Evolutionary conservation across 805 yeast genomes (phyloP), one percentile per base, ranked within the genome.

Genomic region (Candida coleopterorum): DNA sequence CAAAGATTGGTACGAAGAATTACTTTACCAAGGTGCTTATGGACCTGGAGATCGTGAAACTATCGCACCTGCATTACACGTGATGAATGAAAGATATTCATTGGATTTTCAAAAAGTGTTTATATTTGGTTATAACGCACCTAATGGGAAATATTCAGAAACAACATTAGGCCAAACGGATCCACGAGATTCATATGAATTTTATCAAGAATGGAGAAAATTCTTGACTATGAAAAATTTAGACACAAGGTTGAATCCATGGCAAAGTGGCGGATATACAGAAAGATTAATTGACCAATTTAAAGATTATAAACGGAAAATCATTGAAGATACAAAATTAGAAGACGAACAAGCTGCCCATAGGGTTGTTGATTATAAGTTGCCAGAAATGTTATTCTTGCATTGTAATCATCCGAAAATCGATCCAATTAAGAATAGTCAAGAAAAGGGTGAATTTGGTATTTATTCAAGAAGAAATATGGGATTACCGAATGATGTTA

Each of bases 41-140:
- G 66, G 64, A 0, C 40, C 35, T 4, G 67, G 66, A 7, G 69
- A 64, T 39, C 47, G 63, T 18, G 70, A 64, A 32, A 61, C 68
- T 3, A 56, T 56, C 40, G 54, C 56, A 12, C 67, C 68, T 4
- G 68, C 69, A 4, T 48, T 64, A 32, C 57, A 55, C 35, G 59
- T 55, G 6, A 53, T 64, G 47, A 43, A 55, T 20, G 68, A 63
- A 45, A 53, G 61, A 3, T 63, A 62, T 46, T 47, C 56, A 34
- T 32, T 58, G 21, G 54, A 51, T 6, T 34, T 37, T 9, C 49
- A 48, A 27, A 45, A 45, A 18, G 49, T 50, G 6, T 41, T 38
- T 27, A 30, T 41, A 10, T 42, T 43, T 6, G 50, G 49, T 4
- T 42, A 40, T 39, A 38, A 33, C 18, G 38, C 35, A 25, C 47